phyloP scores from a whole-genome alignment of 805 yeast species.

The Myxozyma sirexii region DNA sequence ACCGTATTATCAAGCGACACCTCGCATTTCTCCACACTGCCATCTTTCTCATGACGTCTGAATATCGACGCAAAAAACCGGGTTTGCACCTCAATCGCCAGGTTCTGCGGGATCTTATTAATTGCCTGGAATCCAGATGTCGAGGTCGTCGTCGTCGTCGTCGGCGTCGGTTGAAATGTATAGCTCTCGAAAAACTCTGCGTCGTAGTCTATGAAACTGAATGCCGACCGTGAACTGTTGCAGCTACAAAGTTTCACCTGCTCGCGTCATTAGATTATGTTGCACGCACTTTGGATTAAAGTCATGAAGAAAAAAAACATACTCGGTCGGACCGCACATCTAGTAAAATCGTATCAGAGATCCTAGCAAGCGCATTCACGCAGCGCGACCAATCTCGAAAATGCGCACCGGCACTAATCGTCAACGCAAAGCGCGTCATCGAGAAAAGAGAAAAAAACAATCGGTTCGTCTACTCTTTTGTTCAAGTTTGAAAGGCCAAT shows the following conservation, averaged over 20 bases:
- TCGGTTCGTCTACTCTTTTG: too few relatives aligned
- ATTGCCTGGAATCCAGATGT: background rate
- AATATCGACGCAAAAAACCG: constrained; percentile 27
- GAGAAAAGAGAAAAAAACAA: too few relatives aligned
- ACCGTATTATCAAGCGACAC: constrained; percentile 17
- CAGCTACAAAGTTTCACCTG: constrained; percentile 18
- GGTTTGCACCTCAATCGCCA: constrained; percentile 21
- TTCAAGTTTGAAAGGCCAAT: too few relatives aligned
- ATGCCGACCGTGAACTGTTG: constrained; percentile 21
- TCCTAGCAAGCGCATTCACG: constrained; percentile 17
- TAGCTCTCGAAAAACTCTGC: constrained; percentile 14
- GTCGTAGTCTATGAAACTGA: constrained; percentile 16
- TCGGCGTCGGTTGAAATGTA: background rate
- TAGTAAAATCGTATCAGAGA: constrained; percentile 22
- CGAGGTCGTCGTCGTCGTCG: background rate
- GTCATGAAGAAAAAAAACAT: background rate
- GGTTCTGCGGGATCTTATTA: background rate
- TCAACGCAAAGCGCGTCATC: constrained; percentile 27
- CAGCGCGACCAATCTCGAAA: constrained; percentile 32
- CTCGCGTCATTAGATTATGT: too few relatives aligned
- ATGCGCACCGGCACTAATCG: constrained; percentile 15
- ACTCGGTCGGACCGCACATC: constrained; percentile 17
- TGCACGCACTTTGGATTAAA: too few relatives aligned
- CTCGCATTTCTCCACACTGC: constrained; percentile 22
- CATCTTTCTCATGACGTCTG: constrained; percentile 29